A percentile compares a stretch with the other conserved stretches of the same genome.
phyloP scores from a whole-genome alignment of 2,329 filamentous ascomycete species.

The Penicillium sp. region DNA sequence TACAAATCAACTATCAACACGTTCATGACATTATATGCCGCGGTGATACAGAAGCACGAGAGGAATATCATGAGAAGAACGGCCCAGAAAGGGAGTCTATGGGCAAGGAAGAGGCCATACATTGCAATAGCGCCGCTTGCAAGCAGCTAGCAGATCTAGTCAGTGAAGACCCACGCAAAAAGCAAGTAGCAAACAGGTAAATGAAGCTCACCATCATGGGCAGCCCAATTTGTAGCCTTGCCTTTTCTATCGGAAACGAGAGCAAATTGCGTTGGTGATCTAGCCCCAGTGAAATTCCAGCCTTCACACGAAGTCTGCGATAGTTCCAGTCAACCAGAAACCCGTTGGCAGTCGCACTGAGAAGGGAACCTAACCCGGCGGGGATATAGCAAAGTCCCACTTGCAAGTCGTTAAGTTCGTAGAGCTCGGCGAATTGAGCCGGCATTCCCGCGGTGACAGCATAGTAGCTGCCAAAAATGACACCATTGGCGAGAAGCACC shows the following conservation, averaged over 20 bases:
- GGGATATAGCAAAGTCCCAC: slow-evolving; percentile 42
- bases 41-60: slow-evolving; percentile 41
- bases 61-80: slow-evolving; percentile 37
- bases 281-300: slow-evolving; percentile 60
- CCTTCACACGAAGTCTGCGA: slow-evolving; percentile 50
- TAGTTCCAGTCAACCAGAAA: slow-evolving; percentile 69
- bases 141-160: slow-evolving; percentile 11
- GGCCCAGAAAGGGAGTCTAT: slow-evolving; percentile 24
- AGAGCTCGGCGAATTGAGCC: slow-evolving; percentile 45
- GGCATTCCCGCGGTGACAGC: slow-evolving; percentile 48
- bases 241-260: slow-evolving; percentile 52
- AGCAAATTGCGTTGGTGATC: slow-evolving; percentile 58
- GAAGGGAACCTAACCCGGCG: slow-evolving; percentile 29
- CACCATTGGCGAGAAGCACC: slow-evolving; percentile 40
- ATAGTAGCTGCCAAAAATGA: slow-evolving; percentile 50
- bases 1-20: slow-evolving; percentile 50
- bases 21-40: slow-evolving; percentile 47
- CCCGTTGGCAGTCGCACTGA: slow-evolving; percentile 29
- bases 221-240: slow-evolving; percentile 36
- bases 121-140: slow-evolving; percentile 12
- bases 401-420: slow-evolving; percentile 47
- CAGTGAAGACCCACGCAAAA: neutral
- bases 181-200: neutral
- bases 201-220: slow-evolving; percentile 23
- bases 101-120: slow-evolving; percentile 15